A percentile compares a stretch with the other conserved stretches of the same genome.
Evolutionary conservation across 2,329 filamentous ascomycete species (phyloP).

Genomic region (Ascochyta clinopodiicola): DNA sequence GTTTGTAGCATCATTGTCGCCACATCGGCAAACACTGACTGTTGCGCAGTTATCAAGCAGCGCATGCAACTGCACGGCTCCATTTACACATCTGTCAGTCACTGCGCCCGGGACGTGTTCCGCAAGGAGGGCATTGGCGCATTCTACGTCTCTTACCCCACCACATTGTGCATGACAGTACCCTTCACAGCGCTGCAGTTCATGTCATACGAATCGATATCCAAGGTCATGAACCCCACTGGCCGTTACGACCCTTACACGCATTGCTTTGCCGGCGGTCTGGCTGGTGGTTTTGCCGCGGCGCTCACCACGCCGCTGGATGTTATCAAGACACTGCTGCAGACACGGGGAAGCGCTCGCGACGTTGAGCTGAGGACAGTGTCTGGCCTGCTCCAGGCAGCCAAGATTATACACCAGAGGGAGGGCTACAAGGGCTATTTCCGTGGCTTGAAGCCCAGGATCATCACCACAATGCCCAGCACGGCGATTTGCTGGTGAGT

Average conservation of each 20-base stretch:
- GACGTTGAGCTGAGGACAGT: conserved; percentile 85
- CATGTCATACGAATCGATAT: conserved; percentile 95
- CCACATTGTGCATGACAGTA: conserved; percentile 97
- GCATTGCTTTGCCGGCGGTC: conserved; percentile 88
- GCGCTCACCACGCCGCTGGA: conserved; percentile 95
- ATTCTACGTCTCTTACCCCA: conserved; percentile 98
- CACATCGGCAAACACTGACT: conserved; percentile 24
- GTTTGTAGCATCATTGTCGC: conserved; percentile 58
- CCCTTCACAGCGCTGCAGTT: conserved; percentile 98
- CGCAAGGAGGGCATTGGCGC: conserved; percentile 84
- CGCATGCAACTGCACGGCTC: conserved; percentile 98
- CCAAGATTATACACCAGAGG: conserved; percentile 78
- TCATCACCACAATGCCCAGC: conserved; percentile 97
- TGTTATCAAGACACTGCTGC: conserved; percentile 96
- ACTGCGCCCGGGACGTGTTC: conserved; percentile 90
- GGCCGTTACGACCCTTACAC: conserved; percentile 90
- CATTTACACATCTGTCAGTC: conserved; percentile 82
- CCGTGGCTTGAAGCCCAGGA: conserved; percentile 86
- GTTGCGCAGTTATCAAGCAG: conserved; percentile 86
- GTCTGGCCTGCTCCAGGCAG: conserved; percentile 80
- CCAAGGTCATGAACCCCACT: conserved; percentile 86
- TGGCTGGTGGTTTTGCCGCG: conserved; percentile 92
- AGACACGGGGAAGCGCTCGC: conserved; percentile 84
- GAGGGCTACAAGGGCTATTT: conserved; percentile 90
- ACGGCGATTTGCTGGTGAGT: conserved; percentile 97